Base-by-base conservation (phyloP, 805 yeast genomes). In the Ogataea polymorpha region DNA sequence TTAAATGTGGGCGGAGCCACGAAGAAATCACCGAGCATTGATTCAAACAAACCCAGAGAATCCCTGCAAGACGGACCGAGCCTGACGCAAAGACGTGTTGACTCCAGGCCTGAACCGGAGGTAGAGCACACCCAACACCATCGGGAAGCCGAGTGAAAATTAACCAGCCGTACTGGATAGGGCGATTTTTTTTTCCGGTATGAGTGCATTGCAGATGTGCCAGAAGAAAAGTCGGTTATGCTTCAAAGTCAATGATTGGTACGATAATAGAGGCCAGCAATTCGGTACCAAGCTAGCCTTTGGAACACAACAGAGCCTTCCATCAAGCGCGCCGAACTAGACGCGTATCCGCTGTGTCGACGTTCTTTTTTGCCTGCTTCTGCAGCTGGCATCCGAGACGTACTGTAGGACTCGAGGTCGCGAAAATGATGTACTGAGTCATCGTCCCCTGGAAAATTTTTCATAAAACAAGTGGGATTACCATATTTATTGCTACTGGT, bases 401-500 rank as follows among this genome's bases (percentile, higher is more conserved):
- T 6, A 24, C 12, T 12, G 27, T 20, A n/a, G 30, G 40, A 2
- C 63, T 66, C 55, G 23, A 50, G 42, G 13, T 28, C 16, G 49
- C 53, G 23, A 59, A 60, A 44, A 10, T 14, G 30, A 33, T 28
- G 37, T 33, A 33, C 29, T 23, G 29, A 33, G 37, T 33, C 37
- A 33, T 25, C 37, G 15, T 14, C 23, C 26, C 26, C 16, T 32
- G 27, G 12, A 23, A 34, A 38, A 23, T 14, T 20, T 24, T 32
- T 24, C 20, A 17, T 23, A 14, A 15, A 10, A n/a, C 26, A 34
- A 29, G 10, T 10, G 7, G n/a, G 20, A 16, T 10, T 29, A 12
- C 32, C 13, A 23, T 20, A 14, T 64, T 68, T 56, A 54, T 65
- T 51, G 61, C 49, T 12, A 31, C 3, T 8, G 13, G 20, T 11